These are phyloP conservation scores for Neurospora terricola DNA, from an alignment of 495 filamentous ascomycete species.

Conservation along the genomic window DNA sequence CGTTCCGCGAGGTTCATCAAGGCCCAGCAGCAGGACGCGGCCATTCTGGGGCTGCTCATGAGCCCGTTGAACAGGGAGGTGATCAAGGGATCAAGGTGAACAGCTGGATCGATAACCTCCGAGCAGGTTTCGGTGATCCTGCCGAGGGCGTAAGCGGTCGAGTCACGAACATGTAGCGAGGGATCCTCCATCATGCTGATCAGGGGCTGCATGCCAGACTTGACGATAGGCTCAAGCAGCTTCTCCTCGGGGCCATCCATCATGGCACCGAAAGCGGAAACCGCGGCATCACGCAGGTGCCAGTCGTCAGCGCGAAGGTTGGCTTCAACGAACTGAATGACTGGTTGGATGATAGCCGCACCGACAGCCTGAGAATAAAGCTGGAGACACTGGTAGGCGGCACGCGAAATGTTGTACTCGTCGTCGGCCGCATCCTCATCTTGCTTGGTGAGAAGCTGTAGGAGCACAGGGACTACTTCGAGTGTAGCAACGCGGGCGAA, in stretches of 20 bases:
- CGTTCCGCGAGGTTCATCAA: conserved; percentile 97
- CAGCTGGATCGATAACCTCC: conserved; percentile 71
- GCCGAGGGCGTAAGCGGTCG: conserved; percentile 92
- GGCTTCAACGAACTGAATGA: conserved; percentile 80
- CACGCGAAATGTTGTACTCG: conserved; percentile 92
- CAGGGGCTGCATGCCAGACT: conserved; percentile 82
- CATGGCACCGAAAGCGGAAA: conserved; percentile 96
- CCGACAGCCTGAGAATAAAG: conserved; percentile 89
- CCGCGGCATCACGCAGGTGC: conserved; percentile 87
- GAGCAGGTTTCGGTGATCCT: conserved; percentile 89
- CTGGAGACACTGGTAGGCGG: conserved; percentile 92
- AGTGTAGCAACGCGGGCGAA: conserved; percentile 81
- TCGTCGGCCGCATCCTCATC: conserved; percentile 95
- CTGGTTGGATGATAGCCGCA: conserved; percentile 66
- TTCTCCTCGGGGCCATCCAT: conserved; percentile 96
- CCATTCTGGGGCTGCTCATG: conserved; percentile 90
- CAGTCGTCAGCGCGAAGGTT: conserved; percentile 87
- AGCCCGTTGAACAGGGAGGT: conserved; percentile 82
- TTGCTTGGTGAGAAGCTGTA: conserved; percentile 85
- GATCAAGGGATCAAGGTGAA: conserved; percentile 76
- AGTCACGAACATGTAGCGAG: conserved; percentile 85
- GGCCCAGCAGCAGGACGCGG: conserved; percentile 96
- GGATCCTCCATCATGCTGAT: conserved; percentile 94
- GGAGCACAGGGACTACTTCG: conserved; percentile 86
- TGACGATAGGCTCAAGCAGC: conserved; percentile 80